Evolutionary conservation across 257 asterid genomes (phyloP).

Genomic region (Solanum pimpinellifolium): DNA sequence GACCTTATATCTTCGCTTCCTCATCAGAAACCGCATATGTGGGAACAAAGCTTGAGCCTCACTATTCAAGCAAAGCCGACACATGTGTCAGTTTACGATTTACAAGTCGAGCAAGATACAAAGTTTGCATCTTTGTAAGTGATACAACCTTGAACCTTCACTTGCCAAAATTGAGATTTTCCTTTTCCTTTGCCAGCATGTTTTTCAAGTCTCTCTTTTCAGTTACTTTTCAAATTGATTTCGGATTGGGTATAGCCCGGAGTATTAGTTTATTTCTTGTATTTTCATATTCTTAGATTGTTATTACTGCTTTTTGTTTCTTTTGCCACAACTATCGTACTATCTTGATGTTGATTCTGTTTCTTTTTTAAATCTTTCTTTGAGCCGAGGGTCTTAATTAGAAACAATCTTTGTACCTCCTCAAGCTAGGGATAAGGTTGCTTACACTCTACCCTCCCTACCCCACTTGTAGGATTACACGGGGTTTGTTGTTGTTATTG

Average conservation of each 20-base stretch:
- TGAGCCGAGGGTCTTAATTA: neutral
- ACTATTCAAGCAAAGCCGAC: conserved; percentile 53
- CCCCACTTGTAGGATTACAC: neutral
- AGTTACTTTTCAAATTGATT: neutral
- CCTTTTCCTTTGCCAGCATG: neutral
- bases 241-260: neutral
- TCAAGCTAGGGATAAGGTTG: neutral
- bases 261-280: neutral
- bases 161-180: neutral
- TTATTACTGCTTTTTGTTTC: neutral
- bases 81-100: conserved; percentile 85
- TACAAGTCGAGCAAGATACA: conserved; percentile 83
- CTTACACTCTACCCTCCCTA: neutral
- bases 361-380: neutral
- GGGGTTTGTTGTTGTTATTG: neutral
- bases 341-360: neutral
- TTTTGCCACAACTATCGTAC: neutral
- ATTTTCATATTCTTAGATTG: neutral
- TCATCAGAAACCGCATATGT: conserved; percentile 60
- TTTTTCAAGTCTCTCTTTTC: neutral
- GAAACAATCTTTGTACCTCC: neutral
- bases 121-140: conserved; percentile 81
- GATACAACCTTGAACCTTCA: neutral
- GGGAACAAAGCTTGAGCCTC: conserved; percentile 81
- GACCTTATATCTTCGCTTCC: conserved; percentile 95